Base-by-base conservation (phyloP, 768 basidiomycete genomes). In the Naganishia vaughanmartiniae region DNA sequence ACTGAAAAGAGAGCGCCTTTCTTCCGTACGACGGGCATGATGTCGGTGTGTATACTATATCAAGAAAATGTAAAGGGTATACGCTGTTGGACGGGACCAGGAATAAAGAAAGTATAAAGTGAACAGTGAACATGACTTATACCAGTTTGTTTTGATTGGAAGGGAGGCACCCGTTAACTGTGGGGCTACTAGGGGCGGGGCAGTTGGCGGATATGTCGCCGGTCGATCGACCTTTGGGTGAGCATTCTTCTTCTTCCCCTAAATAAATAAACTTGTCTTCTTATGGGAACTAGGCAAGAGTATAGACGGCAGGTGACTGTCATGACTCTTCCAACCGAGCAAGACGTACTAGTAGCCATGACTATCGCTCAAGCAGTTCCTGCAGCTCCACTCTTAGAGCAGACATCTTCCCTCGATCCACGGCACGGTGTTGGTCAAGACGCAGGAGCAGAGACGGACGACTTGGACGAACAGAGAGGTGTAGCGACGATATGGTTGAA, bases 1-100 rank as follows among this genome's bases (percentile, higher is more conserved):
- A 81, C 78, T 54, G 78, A 73, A 71, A 81, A 81, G 11, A 78
- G 74, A 15, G 80, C 78, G 55, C 80, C 80, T 58, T 78, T 79
- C 67, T 77, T 77, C 56, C 78, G 77, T 54, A 76, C 77, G 26
- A 77, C 67, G 17, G 80, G 80, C 80, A 81, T 81, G 28, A 7
- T 42, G 42, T 7, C 17, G 42, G 42, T 42, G 39, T 69, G 45
- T 11, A 34, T 39, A 51, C 46, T 46, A 36, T 15, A 31, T 42
- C 36, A 63, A 42, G 42, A 42, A 42, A 15, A 42, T 36, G 34
- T 39, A 63, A 14, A 34, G 57, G 57, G 34, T 58, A 58, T 58
- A 7, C 34, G 15, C 14, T 33, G 36, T 51, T 42, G 42, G 36
- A 36, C 6, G 5, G 36, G 36, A 5, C 12, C 36, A 36, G 12